These are phyloP conservation scores for Metarhizium guizhouense DNA, from an alignment of 2,329 filamentous ascomycete species.

Conservation along the genomic window DNA sequence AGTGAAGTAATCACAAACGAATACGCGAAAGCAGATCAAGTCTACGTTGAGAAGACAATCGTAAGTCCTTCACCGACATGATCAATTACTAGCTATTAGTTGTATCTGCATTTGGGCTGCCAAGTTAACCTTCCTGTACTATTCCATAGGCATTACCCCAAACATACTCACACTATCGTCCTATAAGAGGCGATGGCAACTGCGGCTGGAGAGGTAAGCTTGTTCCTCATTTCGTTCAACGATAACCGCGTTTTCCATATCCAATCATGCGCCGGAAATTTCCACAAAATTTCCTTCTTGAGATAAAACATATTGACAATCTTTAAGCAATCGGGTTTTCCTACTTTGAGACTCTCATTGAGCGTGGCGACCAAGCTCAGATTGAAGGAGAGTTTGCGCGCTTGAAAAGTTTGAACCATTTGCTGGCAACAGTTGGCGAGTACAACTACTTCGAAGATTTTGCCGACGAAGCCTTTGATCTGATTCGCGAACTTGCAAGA, in stretches of 20 bases:
- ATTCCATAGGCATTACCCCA: conserved; percentile 60
- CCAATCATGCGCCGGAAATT: not conserved
- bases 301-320: conserved; percentile 3
- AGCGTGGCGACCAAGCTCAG: conserved; percentile 52
- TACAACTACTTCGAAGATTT: conserved; percentile 71
- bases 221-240: conserved; percentile 4
- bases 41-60: conserved; percentile 79
- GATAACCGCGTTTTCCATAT: not conserved
- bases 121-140: not conserved
- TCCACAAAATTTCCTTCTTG: not conserved
- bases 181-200: conserved; percentile 85
- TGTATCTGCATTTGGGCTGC: no score
- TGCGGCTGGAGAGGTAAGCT: conserved; percentile 93
- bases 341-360: conserved; percentile 81
- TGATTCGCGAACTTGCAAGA: conserved; percentile 55
- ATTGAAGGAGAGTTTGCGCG: conserved; percentile 64
- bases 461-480: conserved; percentile 60
- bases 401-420: conserved; percentile 60
- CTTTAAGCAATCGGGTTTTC: conserved; percentile 74
- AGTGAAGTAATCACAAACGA: conserved; percentile 72
- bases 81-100: no score
- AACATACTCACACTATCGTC: conserved; percentile 81
- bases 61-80: conserved; percentile 42
- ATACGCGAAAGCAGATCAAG: conserved; percentile 79
- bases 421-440: conserved; percentile 63